Base-by-base conservation (phyloP, 805 yeast genomes). In the Suhomyces kilbournensis region DNA sequence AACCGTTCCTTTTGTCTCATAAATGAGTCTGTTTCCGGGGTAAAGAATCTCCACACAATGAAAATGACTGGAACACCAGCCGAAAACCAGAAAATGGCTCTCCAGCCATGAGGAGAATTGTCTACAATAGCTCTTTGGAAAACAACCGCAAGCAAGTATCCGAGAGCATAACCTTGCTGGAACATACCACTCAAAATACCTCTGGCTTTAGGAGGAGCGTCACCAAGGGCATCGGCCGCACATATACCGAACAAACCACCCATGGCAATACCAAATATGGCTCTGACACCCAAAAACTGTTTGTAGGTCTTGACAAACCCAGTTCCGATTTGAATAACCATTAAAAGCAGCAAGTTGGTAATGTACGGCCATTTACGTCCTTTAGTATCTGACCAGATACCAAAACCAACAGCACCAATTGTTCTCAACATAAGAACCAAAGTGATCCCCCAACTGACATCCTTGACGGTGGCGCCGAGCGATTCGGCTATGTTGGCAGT, bases 161-260 rank as follows among this genome's bases (percentile, higher is more conserved):
- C 91, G 46, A 85, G 77, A 0, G 88, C 85, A 59, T 85, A 90
- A 55, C 96, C 96, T 65, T 88, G 87, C 68, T 89, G 96, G 64
- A 90, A 81, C 42, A 88, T 66, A 46, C 89, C 90, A 34, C 85
- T 79, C 46, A 85, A 67, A 52, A 84, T 74, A 45, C 88, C 86
- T 67, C 81, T 72, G 32, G 86, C 82, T 26, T 68, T 71, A 2
- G 64, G 64, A 1, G 90, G 90, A 47, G 83, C 76, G 60, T 85
- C 87, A 57, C 84, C 88, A 30, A 86, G 73, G 7, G 90, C 84
- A 5, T 85, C 81, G 8, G 87, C 86, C 23, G 85, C 79, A 34
- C 84, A 80, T 53, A 82, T 79, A 35, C 88, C 89, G 61, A 78
- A 86, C 49, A 84, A 70, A 49, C 90, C 90, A 42, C 90, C 91